Percentiles rank a stretch among this genome's conserved stretches.
Conservation (phyloP, 1,139 yeast genomes). For the Blastobotrys serpentis region DNA sequence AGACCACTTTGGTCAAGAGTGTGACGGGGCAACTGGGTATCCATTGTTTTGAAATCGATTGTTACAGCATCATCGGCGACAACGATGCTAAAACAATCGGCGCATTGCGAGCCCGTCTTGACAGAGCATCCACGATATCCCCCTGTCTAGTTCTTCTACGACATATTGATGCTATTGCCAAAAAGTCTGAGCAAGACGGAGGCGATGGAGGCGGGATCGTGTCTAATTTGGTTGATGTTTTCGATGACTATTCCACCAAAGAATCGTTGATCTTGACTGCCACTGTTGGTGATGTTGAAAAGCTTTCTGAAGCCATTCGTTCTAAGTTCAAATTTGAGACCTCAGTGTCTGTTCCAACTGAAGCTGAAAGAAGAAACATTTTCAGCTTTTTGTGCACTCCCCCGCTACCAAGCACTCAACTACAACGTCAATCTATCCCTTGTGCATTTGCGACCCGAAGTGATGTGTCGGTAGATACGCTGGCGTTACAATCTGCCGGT, state of each 20-base stretch:
- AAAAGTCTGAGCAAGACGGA: constrained; percentile 65
- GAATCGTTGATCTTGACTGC: constrained; percentile 56
- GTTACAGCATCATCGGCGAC: constrained; percentile 53
- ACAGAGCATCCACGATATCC: constrained; percentile 49
- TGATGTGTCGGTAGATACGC: constrained; percentile 57
- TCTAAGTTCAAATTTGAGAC: constrained; percentile 76
- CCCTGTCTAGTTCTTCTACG: constrained; percentile 57
- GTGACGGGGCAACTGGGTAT: constrained; percentile 61
- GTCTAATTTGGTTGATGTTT: constrained; percentile 57
- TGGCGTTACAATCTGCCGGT: constrained; percentile 91
- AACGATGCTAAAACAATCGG: constrained; percentile 82
- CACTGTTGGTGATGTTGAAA: constrained; percentile 71
- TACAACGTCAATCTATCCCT: constrained; percentile 18
- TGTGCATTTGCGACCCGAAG: constrained; percentile 36
- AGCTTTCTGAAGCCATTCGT: constrained; percentile 63
- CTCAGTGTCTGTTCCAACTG: constrained; percentile 73
- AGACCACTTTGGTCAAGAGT: constrained; percentile 59
- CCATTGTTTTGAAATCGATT: constrained; percentile 69
- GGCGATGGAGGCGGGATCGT: constrained; percentile 55
- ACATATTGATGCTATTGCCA: constrained; percentile 75
- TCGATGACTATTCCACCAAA: constrained; percentile 51
- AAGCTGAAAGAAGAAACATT: constrained; percentile 64
- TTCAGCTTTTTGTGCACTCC: constrained; percentile 50
- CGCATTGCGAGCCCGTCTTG: constrained; percentile 70
- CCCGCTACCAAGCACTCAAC: constrained; percentile 20